Percentiles rank a stretch among this genome's conserved stretches.
These are phyloP conservation scores for Lachancea sp. DNA, from an alignment of 805 yeast species.

Conservation along the genomic window DNA sequence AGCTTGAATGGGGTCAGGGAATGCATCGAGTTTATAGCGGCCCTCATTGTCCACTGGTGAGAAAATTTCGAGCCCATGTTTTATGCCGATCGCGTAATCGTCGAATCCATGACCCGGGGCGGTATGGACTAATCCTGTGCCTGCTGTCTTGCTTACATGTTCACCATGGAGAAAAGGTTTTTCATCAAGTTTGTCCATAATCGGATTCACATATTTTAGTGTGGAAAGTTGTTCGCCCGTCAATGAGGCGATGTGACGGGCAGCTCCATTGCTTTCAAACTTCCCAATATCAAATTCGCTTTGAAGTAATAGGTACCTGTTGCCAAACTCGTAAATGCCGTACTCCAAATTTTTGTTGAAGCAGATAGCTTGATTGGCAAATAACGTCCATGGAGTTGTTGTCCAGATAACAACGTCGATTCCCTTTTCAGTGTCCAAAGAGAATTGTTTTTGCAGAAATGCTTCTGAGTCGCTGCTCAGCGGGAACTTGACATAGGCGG, in stretches of 20 bases:
- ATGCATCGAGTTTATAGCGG: constrained; percentile 48
- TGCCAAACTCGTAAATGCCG: constrained; percentile 37
- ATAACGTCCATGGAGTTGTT: constrained; percentile 96
- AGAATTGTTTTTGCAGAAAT: constrained; percentile 3
- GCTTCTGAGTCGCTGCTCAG: constrained; percentile 28
- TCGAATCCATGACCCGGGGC: constrained; percentile 99
- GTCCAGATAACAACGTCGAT: constrained; percentile 74
- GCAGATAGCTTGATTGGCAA: constrained; percentile 80
- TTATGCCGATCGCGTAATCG: constrained; percentile 69
- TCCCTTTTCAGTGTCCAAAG: constrained; percentile 2
- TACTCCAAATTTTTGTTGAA: constrained; percentile 55
- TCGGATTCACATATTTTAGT: constrained; percentile 50
- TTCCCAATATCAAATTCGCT: constrained; percentile 40
- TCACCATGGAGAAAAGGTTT: constrained; percentile 70
- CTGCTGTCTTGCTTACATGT: constrained; percentile 75
- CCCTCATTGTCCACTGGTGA: constrained; percentile 83
- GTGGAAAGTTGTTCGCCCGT: constrained; percentile 39
- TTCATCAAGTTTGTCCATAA: constrained; percentile 30
- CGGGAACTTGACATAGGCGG: constrained; percentile 67
- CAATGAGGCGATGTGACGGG: constrained; percentile 16
- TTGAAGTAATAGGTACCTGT: constrained; percentile 53
- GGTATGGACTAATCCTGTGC: constrained; percentile 93
- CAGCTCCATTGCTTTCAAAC: constrained; percentile 2
- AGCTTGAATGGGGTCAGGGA: constrained; percentile 13
- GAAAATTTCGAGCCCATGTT: constrained; percentile 48